Conservation (phyloP, 768 basidiomycete species). For the Sarcodon aspratus region DNA sequence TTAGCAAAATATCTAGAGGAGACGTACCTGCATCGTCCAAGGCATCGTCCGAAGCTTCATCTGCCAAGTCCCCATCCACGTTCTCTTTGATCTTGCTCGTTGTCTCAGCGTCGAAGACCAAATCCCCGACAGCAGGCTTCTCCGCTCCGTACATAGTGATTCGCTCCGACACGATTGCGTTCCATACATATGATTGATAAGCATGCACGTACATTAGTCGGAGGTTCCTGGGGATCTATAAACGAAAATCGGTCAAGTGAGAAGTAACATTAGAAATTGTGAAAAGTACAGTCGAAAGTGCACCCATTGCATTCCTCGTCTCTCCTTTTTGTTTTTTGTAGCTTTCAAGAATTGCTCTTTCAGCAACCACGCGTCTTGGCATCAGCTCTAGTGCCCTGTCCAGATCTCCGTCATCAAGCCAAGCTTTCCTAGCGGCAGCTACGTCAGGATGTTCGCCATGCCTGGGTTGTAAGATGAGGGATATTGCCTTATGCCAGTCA, state of each 20-base stretch:
- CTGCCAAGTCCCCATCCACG: conserved; percentile 23
- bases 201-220: conserved; percentile 97
- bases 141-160: conserved; percentile 67
- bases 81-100: conserved; percentile 16
- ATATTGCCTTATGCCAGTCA: conserved; percentile 83
- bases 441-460: conserved; percentile 92
- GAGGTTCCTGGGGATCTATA: conserved; percentile 88
- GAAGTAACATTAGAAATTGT: conserved; percentile 2
- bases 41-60: conserved; percentile 5
- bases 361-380: conserved; percentile 88
- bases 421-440: conserved; percentile 72
- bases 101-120: conserved; percentile 58
- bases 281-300: conserved; percentile 58
- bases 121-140: conserved; percentile 73
- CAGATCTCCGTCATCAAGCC: conserved; percentile 75
- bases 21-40: neutral
- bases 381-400: conserved; percentile 76
- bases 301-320: conserved; percentile 77
- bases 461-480: conserved; percentile 69
- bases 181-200: conserved; percentile 98
- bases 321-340: conserved; percentile 74
- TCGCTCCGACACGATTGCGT: conserved; percentile 91
- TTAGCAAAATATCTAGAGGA: neutral
- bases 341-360: conserved; percentile 84
- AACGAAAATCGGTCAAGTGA: conserved; percentile 1